phyloP scores from a whole-genome alignment of 768 basidiomycete genomes.

The Boletus patriciae region DNA sequence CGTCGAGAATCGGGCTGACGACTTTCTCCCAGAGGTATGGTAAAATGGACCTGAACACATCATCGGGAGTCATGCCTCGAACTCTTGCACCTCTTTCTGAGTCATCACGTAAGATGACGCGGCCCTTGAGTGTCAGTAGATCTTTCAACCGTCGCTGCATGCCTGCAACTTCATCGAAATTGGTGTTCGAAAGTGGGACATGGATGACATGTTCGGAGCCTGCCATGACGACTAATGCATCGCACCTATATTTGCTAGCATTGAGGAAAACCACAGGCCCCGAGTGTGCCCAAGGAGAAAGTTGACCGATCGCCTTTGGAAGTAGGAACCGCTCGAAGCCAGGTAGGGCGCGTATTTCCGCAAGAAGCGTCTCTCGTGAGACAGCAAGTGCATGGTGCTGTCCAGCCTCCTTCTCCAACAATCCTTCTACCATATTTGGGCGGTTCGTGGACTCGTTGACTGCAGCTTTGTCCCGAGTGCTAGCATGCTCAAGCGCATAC shows the following conservation, averaged over 20 bases:
- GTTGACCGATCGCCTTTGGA: not conserved
- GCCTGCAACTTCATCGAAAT: not conserved
- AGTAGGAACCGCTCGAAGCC: not conserved
- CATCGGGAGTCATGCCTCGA: not conserved
- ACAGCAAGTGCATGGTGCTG: not conserved
- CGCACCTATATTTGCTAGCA: not conserved
- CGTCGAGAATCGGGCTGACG: too few relatives aligned
- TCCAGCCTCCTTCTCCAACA: not conserved
- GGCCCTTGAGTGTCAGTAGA: not conserved
- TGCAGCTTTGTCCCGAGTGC: not conserved
- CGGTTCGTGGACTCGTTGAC: not conserved
- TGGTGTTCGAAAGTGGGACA: not conserved
- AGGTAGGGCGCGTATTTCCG: not conserved
- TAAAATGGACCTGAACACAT: not conserved
- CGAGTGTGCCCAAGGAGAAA: not conserved
- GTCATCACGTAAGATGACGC: not conserved
- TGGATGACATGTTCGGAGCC: not conserved
- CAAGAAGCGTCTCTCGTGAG: not conserved
- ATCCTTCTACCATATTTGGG: not conserved
- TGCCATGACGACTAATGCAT: not conserved
- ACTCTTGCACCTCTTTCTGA: not conserved
- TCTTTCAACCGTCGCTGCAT: not conserved
- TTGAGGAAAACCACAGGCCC: not conserved
- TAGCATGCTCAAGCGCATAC: not conserved
- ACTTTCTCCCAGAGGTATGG: not conserved